Evolutionary conservation across 2,329 filamentous ascomycete genomes (phyloP).

Genomic region (Hortaea sp.): DNA sequence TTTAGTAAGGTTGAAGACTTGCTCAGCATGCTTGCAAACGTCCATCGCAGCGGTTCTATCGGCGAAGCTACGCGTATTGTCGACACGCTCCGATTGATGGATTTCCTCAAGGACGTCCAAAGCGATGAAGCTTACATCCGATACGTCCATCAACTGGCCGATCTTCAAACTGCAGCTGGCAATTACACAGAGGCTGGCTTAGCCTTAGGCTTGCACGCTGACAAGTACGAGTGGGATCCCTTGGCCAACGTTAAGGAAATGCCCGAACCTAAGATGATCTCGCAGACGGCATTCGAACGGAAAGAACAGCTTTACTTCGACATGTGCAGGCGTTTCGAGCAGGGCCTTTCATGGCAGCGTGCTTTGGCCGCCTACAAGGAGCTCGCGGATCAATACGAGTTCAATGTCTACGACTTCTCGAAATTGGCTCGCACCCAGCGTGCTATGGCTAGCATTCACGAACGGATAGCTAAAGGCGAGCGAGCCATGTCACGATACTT

Average conservation of each 20-base stretch:
- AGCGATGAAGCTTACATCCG: slow-evolving; percentile 95
- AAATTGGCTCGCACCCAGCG: slow-evolving; percentile 84
- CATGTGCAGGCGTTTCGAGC: slow-evolving; percentile 91
- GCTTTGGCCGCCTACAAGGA: slow-evolving; percentile 83
- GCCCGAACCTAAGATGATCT: slow-evolving; percentile 64
- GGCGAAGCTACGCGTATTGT: slow-evolving; percentile 70
- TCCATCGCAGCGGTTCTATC: slow-evolving; percentile 62
- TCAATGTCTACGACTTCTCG: slow-evolving; percentile 77
- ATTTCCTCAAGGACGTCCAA: slow-evolving; percentile 92
- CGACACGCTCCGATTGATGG: slow-evolving; percentile 84
- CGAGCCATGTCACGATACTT: slow-evolving; percentile 76
- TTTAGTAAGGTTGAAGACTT: slow-evolving; percentile 82
- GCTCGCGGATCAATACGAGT: slow-evolving; percentile 82
- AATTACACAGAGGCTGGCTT: slow-evolving; percentile 84
- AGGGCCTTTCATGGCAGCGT: slow-evolving; percentile 87
- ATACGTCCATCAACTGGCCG: slow-evolving; percentile 85
- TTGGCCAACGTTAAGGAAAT: slow-evolving; percentile 55
- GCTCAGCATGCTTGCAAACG: slow-evolving; percentile 79
- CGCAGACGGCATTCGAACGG: slow-evolving; percentile 80
- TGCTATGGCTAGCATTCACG: slow-evolving; percentile 86
- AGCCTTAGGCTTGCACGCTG: slow-evolving; percentile 79
- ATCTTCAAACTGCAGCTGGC: slow-evolving; percentile 62
- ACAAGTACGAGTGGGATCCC: slow-evolving; percentile 86
- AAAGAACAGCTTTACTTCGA: slow-evolving; percentile 88
- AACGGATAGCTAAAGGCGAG: slow-evolving; percentile 74